Evolutionary conservation across 768 basidiomycete species (phyloP), one percentile per base, ranked within the genome.

Genomic region (Suillus plorans): DNA sequence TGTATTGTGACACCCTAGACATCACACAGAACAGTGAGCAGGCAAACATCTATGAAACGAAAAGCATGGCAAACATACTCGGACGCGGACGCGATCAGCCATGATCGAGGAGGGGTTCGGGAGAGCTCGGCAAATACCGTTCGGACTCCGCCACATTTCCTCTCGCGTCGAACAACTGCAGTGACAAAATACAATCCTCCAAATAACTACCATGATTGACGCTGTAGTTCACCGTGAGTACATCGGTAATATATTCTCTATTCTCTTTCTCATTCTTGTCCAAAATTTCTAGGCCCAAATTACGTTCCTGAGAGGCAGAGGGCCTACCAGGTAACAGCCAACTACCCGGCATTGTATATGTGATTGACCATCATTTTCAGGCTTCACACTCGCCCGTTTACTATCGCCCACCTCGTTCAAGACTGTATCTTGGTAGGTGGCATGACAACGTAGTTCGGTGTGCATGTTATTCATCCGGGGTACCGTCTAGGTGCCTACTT

Each of bases 1-100:
- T 87, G 88, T 60, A 99, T 92, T 68, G 86, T 91, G 49, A 96
- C 80, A 42, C 95, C 95, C 94, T 97, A 70, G 44, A 41, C 60
- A 36, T 57, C 36, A 50, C 6, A 5, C 37, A 65, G 41, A 65
- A 63, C 45, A 65, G 60, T 70, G 70, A 60, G 61, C 61, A 44
- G 25, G 31, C 41, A 31, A 18, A 36, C 45, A 64, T 22, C 37
- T 59, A 66, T 61, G 64, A 68, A 57, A 63, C 56, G 25, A 63
- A 63, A 31, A 45, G 45, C 44, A 52, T 45, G 37, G 66, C 53
- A 70, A 69, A 84, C 90, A 65, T 80, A 92, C 91, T 79, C 89
- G 85, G 71, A 91, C 88, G 69, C 91, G 90, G 71, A 92, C 86
- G 75, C 91, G 89, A 71, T 92, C 91, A 61, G 78, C 79, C 82